Conservation (phyloP, 768 basidiomycete genomes). For the Dendrothele bispora region DNA sequence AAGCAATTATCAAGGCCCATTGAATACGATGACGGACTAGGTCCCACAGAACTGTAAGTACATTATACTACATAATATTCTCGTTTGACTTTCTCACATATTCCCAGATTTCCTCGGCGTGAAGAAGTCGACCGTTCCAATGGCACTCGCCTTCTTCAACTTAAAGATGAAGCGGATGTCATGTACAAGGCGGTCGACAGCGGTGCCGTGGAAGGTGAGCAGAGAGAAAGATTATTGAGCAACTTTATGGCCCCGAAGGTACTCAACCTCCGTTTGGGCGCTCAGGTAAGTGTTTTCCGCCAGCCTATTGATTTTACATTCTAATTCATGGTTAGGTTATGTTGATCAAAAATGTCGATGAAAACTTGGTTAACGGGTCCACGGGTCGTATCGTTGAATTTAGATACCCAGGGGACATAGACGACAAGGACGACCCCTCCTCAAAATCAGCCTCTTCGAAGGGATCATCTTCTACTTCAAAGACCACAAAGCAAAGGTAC, state of each 20-base stretch:
- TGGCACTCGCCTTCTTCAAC: slow-evolving; percentile 56
- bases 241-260: slow-evolving; percentile 87
- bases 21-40: slow-evolving; percentile 75
- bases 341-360: slow-evolving; percentile 94
- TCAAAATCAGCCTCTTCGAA: not conserved
- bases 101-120: slow-evolving; percentile 79
- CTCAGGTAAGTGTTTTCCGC: slow-evolving; percentile 50
- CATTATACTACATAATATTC: not conserved
- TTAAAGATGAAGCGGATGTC: slow-evolving; percentile 49
- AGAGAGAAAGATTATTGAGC: slow-evolving; percentile 74
- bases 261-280: slow-evolving; percentile 72
- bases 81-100: not conserved
- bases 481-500: slow-evolving; percentile 18
- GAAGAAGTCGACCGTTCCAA: slow-evolving; percentile 93
- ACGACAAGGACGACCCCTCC: slow-evolving; percentile 15
- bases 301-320: not conserved
- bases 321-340: slow-evolving; percentile 63
- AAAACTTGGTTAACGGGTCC: slow-evolving; percentile 89
- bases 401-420: slow-evolving; percentile 44
- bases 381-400: slow-evolving; percentile 87
- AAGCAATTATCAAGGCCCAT: slow-evolving; percentile 68
- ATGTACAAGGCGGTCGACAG: slow-evolving; percentile 63
- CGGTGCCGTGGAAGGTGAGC: slow-evolving; percentile 55
- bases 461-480: slow-evolving; percentile 12
- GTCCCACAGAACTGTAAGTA: slow-evolving; percentile 86